Evolutionary conservation across 352 stramenopile genomes (phyloP), one percentile per base, ranked within the genome.

Genomic region (Pythium brachiatum): DNA sequence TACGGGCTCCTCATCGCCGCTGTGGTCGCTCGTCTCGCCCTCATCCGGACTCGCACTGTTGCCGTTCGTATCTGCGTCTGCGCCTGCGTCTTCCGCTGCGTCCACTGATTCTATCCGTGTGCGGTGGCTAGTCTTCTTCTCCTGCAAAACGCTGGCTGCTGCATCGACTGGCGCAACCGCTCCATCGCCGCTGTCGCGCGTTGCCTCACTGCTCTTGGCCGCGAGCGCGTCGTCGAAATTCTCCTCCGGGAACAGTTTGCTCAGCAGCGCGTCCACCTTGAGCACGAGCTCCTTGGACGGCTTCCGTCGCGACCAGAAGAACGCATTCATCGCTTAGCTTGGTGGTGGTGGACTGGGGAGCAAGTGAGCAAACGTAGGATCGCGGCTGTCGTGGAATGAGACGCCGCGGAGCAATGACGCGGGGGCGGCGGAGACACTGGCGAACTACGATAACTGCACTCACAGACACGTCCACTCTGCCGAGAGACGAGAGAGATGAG

Each of bases 271-370:
- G 59, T 92, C 83, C 27, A 89, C 79, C 7, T 77, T 81, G 57
- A 79, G 80, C 63, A 92, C 81, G 59, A 92, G 74, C 62, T 92
- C 83, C 50, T 81, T 82, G 15, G 79, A 87, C 36, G 83, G 79
- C 67, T 90, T 89, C 15, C 81, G 64, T 13, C 81, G 76, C 11
- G 81, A 75, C 81, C 83, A 92, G 63, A 92, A 90, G 69, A 92
- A 92, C 8, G 83, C 83, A 71, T 92, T 92, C 76, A 92, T 79
- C 3, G 2, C 16, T 13, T 25, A 20, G 39, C 26, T 29, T 47
- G 39, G 39, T 29, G 43, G 20, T 29, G 18, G 43, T 27, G 5
- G 43, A 27, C 18, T 15, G 16, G 16, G 43, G 12, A 51, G n/a
- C n/a, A 51, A 25, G 43, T 18, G 43, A n/a, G n/a, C n/a, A 7